Evolutionary conservation across 768 basidiomycete species (phyloP).

Genomic region (Asterophora parasitica): DNA sequence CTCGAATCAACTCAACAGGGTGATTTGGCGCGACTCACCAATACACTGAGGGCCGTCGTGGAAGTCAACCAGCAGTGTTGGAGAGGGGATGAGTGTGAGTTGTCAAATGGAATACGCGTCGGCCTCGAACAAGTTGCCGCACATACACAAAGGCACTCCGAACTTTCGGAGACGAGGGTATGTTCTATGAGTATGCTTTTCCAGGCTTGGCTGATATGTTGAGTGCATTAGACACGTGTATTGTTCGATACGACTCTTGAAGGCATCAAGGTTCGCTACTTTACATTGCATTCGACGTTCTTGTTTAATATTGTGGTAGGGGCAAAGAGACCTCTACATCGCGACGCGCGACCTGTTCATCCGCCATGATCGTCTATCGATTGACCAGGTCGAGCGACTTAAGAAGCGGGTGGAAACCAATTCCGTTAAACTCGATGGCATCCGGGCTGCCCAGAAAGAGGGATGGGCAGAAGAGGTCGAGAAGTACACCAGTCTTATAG

Average conservation of each 20-base stretch:
- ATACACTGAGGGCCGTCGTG: constrained; percentile 71
- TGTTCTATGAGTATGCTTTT: constrained; percentile 19
- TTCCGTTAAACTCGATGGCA: constrained; percentile 69
- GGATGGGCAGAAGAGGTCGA: constrained; percentile 88
- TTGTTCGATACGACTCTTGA: constrained; percentile 70
- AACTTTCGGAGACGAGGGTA: constrained; percentile 70
- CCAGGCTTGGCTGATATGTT: not conserved
- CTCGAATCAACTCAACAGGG: constrained; percentile 46
- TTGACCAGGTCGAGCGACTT: constrained; percentile 83
- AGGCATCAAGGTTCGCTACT: constrained; percentile 57
- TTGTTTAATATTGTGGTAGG: constrained; percentile 30
- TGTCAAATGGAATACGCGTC: constrained; percentile 70
- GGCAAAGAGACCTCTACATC: constrained; percentile 81
- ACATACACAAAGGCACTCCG: constrained; percentile 68
- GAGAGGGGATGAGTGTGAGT: constrained; percentile 77
- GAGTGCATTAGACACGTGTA: constrained; percentile 45
- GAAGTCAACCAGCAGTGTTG: constrained; percentile 81
- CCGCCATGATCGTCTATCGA: constrained; percentile 83
- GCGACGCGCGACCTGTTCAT: constrained; percentile 83
- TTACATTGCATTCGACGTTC: not conserved
- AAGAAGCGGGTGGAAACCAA: constrained; percentile 81
- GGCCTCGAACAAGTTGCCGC: constrained; percentile 65
- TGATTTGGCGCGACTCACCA: constrained; percentile 78
- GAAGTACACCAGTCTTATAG: constrained; percentile 61
- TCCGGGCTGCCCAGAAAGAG: constrained; percentile 67